A percentile compares a stretch with the other conserved stretches of the same genome.
These are phyloP conservation scores for Saturnispora ahearnii DNA, from an alignment of 805 yeast species.

Conservation along the genomic window DNA sequence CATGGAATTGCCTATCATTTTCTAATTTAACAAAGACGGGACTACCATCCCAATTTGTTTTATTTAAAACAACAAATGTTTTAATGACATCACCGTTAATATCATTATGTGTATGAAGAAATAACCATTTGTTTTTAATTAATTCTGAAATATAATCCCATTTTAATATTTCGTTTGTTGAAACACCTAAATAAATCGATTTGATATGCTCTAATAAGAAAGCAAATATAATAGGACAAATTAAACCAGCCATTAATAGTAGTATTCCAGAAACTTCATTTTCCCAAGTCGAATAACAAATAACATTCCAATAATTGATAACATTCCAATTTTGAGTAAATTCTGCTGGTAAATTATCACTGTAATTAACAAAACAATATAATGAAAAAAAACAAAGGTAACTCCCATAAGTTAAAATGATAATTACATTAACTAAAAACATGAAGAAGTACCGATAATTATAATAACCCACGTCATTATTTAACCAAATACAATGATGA, in stretches of 20 bases:
- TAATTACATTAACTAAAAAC: slow-evolving; percentile 29
- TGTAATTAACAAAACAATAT: slow-evolving; percentile 4
- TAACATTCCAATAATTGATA: slow-evolving; percentile 17
- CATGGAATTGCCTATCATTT: slow-evolving; percentile 7
- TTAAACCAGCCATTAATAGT: slow-evolving; percentile 31
- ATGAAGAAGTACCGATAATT: slow-evolving; percentile 41
- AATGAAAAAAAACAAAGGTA: slow-evolving; percentile 27
- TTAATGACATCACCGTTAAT: not conserved
- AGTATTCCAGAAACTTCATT: slow-evolving; percentile 36
- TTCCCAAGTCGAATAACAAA: slow-evolving; percentile 24
- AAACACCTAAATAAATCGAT: slow-evolving; percentile 44
- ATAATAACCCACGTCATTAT: slow-evolving; percentile 46
- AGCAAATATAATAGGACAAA: slow-evolving; percentile 30
- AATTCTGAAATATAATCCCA: slow-evolving; percentile 44
- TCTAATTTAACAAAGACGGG: slow-evolving; percentile 8
- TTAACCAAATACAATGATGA: slow-evolving; percentile 49
- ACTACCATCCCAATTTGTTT: slow-evolving; percentile 4
- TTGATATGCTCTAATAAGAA: slow-evolving; percentile 36
- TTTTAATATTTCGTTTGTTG: slow-evolving; percentile 47
- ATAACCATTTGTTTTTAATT: slow-evolving; percentile 18
- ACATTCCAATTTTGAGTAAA: slow-evolving; percentile 12
- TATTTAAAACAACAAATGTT: slow-evolving; percentile 4
- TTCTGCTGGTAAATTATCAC: not conserved
- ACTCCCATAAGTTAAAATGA: slow-evolving; percentile 36
- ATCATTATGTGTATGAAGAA: slow-evolving; percentile 21